Conservation (phyloP, 2,329 filamentous ascomycete species). For the Pyricularia pennisetigena region DNA sequence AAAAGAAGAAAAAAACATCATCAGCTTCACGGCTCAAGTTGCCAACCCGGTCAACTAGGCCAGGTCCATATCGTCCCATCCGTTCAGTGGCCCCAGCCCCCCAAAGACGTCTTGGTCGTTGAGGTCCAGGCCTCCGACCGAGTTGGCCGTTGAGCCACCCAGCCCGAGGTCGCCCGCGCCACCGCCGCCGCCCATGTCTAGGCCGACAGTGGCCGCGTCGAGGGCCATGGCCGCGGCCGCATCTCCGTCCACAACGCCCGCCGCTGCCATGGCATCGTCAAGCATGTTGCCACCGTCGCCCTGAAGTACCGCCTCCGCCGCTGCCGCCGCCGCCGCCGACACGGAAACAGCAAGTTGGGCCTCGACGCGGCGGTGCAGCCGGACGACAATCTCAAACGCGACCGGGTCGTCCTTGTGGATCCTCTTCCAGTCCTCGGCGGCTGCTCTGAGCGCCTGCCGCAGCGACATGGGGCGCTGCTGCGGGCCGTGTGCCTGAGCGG, state of each 20-base stretch:
- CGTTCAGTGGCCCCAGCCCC: slow-evolving; percentile 13
- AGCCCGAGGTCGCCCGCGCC: slow-evolving; percentile 5
- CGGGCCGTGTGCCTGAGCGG: slow-evolving; percentile 15
- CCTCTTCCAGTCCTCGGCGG: slow-evolving; percentile 46
- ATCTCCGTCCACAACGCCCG: slow-evolving; percentile 2
- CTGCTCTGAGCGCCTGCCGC: slow-evolving; percentile 47
- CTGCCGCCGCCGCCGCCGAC: slow-evolving; percentile 6
- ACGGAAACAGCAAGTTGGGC: slow-evolving; percentile 40
- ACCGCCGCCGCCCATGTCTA: not conserved
- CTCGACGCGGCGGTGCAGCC: slow-evolving; percentile 55
- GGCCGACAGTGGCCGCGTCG: slow-evolving; percentile 2
- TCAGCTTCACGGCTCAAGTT: not conserved
- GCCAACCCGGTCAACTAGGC: not conserved
- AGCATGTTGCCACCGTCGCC: slow-evolving; percentile 1
- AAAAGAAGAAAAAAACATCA: no score
- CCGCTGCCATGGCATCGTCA: not conserved
- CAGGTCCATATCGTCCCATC: slow-evolving; percentile 13
- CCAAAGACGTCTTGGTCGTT: slow-evolving; percentile 13
- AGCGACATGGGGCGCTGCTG: slow-evolving; percentile 44
- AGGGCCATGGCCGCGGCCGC: slow-evolving; percentile 2
- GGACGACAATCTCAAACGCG: slow-evolving; percentile 51
- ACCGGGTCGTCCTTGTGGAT: slow-evolving; percentile 42
- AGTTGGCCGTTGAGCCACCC: slow-evolving; percentile 7
- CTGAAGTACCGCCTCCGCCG: not conserved
- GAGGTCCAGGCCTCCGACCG: slow-evolving; percentile 7